Base-by-base conservation (phyloP, 345 rosid species). In the Euclidium syriacum region DNA sequence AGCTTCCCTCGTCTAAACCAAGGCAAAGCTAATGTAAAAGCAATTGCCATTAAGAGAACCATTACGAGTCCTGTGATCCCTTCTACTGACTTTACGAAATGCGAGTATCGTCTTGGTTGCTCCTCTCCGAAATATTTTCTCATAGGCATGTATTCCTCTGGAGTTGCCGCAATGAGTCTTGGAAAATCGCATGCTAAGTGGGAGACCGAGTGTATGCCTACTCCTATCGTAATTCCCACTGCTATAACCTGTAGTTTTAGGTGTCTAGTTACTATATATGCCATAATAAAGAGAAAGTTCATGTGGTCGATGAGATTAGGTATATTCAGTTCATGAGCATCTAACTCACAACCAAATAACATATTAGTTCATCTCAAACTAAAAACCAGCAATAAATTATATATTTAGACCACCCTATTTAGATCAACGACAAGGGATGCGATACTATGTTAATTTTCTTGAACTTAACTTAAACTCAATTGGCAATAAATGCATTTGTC, bases 101-200 rank as follows among this genome's bases (percentile, higher is more conserved):
- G 79, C 78, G 75, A 75, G 73, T 85, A 87, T 35, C 77, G 81
- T 17, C 59, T 32, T 0, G 85, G 84, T 33, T 85, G 91, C 52
- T 58, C 44, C 9, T 76, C 71, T 15, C 88, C 91, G 1, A 87
- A 87, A 63, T 48, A 87, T 7, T 42, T 72, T 65, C 62, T 51
- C 72, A 84, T 71, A 0, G 80, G 82, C 66, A 48, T 40, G 65
- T 86, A 87, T 61, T 71, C 52, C 6, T 73, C 79, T 6, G 73
- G 75, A 27, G 74, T 76, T 23, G 91, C 95, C 1, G 40, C 35
- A 10, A 87, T 65, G 4, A 87, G 80, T 4, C 78, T 65, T 52
- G 95, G 95, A 53, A 87, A 87, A 48, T 84, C 95, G 3, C 95
- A 87, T 0, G 85, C 62, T 61, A 84, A 59, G 73, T 84, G 95